Conservation (phyloP, 1,284 basidiomycete genomes). For the Irpex sp. region DNA sequence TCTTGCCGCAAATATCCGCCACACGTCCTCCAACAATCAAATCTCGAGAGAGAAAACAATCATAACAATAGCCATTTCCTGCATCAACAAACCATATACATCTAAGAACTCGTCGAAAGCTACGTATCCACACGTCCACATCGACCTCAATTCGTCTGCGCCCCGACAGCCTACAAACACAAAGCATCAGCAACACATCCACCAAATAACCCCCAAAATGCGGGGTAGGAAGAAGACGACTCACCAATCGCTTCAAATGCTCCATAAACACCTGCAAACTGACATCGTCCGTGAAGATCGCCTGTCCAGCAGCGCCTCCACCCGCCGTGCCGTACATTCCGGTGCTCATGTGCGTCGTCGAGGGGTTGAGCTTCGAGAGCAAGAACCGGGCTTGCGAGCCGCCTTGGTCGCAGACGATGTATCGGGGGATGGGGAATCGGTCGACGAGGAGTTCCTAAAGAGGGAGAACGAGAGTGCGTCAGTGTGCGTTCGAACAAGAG, state of each 20-base stretch:
- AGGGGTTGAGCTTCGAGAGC: constrained; percentile 94
- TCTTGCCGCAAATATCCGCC: no score
- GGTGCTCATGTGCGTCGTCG: constrained; percentile 94
- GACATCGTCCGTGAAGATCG: constrained; percentile 99
- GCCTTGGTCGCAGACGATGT: constrained; percentile 97
- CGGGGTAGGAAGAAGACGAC: constrained; percentile 23
- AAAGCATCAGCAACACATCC: background rate
- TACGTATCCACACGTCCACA: no score
- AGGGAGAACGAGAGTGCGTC: background rate
- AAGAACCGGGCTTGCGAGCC: constrained; percentile 98
- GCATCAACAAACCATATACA: no score
- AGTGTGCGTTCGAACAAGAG: background rate
- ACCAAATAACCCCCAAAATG: background rate
- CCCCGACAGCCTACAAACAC: background rate
- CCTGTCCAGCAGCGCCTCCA: constrained; percentile 72
- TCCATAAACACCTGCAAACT: constrained; percentile 97
- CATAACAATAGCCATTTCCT: no score
- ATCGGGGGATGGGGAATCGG: constrained; percentile 95
- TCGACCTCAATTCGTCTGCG: background rate
- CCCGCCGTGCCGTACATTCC: constrained; percentile 79
- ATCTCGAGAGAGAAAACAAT: no score
- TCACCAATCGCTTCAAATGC: constrained; percentile 83
- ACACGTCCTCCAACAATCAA: no score
- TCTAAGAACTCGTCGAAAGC: no score
- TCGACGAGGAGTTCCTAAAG: constrained; percentile 88